These are phyloP conservation scores for Neurospora tetrasperma DNA, from an alignment of 495 filamentous ascomycete species.

Conservation along the genomic window DNA sequence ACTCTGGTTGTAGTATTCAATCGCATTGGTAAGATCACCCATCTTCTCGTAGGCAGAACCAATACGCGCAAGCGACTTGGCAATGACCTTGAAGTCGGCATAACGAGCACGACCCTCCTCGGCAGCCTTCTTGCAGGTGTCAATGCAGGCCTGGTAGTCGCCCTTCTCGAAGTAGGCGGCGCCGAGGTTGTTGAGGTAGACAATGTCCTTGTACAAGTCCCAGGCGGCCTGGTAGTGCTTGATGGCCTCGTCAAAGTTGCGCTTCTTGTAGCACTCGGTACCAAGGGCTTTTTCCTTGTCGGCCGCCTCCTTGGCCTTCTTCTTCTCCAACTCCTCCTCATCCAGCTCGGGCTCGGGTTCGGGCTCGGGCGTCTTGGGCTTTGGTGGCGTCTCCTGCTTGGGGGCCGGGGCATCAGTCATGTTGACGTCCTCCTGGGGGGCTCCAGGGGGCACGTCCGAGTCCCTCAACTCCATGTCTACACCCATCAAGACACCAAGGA, in stretches of 20 bases:
- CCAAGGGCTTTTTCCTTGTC: constrained; percentile 92
- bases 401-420: constrained; percentile 58
- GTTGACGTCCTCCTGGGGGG: constrained; percentile 59
- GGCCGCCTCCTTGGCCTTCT: constrained; percentile 83
- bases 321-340: constrained; percentile 71
- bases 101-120: constrained; percentile 78
- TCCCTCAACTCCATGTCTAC: constrained; percentile 84
- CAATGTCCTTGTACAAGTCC: constrained; percentile 91
- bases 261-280: constrained; percentile 96
- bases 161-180: constrained; percentile 95
- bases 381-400: constrained; percentile 26
- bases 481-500: constrained; percentile 86
- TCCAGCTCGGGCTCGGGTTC: constrained; percentile 57
- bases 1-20: constrained; percentile 85
- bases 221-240: constrained; percentile 94
- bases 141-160: constrained; percentile 77
- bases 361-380: constrained; percentile 47
- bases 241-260: constrained; percentile 87
- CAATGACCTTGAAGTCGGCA: constrained; percentile 93
- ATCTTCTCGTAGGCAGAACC: constrained; percentile 84
- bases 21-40: constrained; percentile 68
- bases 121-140: constrained; percentile 75
- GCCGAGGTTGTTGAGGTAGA: constrained; percentile 91
- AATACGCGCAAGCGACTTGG: constrained; percentile 92
- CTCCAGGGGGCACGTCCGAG: constrained; percentile 31